Base-by-base conservation (phyloP, 2,329 filamentous ascomycete genomes). In the Helicocarpus griseus region DNA sequence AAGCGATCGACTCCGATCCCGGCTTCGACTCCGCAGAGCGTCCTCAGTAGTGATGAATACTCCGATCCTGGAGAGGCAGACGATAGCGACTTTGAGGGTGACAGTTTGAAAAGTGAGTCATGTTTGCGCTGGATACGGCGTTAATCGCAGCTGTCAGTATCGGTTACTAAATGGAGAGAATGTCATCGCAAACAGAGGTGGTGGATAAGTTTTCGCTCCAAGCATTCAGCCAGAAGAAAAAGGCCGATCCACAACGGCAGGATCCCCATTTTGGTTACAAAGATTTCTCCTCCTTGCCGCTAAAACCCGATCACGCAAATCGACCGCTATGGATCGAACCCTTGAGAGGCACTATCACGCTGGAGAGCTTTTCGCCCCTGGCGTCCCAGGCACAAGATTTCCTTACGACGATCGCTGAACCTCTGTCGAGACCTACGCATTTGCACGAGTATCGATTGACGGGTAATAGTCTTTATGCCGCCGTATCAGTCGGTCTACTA, bases 261-360 rank as follows among this genome's bases (percentile, higher is more conserved):
- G 80, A 83, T 56, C 73, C 78, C 8, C 76, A 80, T 45, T 81
- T 79, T 51, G 79, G 76, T 44, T 77, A 79, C 58, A 80, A 80
- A 57, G 89, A 98, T 69, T 93, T 93, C 67, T 90, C 87, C 46
- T 86, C 85, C 58, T 77, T 95, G 35, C 75, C 81, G 35, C 75
- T 96, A 58, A 97, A 96, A 70, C 81, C 85, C 3, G 91, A 97
- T 67, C 89, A 95, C 72, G 81, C 84, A 56, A 89, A 90, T 63
- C 84, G 93, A 14, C 93, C 93, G 14, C 77, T 97, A 54, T 97
- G 89, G 88, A 93, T 98, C 60, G 89, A 96, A 65, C 87, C 89
- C 2, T 76, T 85, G 44, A 87, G 86, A 64, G 89, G 87, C 33
- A 83, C 85, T 57, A 93, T 97, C 64, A 93, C 94, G 28, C 77